A percentile compares a stretch with the other conserved stretches of the same genome.
These are phyloP conservation scores for Pseudonitzschia delicatissima DNA, from an alignment of 108 stramenopile species.

Conservation along the genomic window DNA sequence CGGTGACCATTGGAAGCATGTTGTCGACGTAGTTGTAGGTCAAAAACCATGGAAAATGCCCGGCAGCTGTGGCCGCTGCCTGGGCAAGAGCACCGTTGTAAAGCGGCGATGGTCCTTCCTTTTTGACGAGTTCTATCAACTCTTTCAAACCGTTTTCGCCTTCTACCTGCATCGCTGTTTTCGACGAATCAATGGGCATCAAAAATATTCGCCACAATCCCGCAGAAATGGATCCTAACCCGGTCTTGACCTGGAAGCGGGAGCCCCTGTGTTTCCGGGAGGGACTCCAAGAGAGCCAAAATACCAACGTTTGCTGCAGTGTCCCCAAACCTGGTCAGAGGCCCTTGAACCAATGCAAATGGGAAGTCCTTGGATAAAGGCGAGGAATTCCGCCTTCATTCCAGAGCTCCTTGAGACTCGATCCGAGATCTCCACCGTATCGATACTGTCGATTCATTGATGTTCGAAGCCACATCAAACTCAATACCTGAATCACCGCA, in stretches of 20 bases:
- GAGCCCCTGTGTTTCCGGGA: conserved; percentile 52
- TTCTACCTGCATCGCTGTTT: conserved; percentile 93
- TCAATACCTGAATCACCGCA: conserved; percentile 81
- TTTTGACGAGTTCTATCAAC: conserved; percentile 36
- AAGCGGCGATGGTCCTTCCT: conserved; percentile 57
- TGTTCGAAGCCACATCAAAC: conserved; percentile 98
- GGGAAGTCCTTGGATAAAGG: conserved; percentile 89
- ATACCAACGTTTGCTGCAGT: conserved; percentile 97
- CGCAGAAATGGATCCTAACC: conserved; percentile 64
- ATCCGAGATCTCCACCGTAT: conserved; percentile 64
- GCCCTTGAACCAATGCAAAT: conserved; percentile 92
- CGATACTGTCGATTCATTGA: conserved; percentile 88
- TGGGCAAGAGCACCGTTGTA: conserved; percentile 83
- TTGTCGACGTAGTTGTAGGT: conserved; percentile 80
- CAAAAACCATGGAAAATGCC: conserved; percentile 79
- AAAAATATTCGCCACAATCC: conserved; percentile 86
- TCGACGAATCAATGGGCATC: conserved; percentile 94
- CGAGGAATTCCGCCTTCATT: conserved; percentile 86
- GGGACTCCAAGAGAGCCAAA: conserved; percentile 71
- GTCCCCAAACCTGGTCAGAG: conserved; percentile 91
- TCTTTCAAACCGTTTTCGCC: conserved; percentile 55
- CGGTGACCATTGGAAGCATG: conserved; percentile 46
- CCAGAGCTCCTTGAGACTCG: conserved; percentile 75
- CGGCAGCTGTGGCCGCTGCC: conserved; percentile 78
- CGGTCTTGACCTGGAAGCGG: conserved; percentile 78